Evolutionary conservation across 176 grass and related monocot species (phyloP).

Genomic region (Zea mays): DNA sequence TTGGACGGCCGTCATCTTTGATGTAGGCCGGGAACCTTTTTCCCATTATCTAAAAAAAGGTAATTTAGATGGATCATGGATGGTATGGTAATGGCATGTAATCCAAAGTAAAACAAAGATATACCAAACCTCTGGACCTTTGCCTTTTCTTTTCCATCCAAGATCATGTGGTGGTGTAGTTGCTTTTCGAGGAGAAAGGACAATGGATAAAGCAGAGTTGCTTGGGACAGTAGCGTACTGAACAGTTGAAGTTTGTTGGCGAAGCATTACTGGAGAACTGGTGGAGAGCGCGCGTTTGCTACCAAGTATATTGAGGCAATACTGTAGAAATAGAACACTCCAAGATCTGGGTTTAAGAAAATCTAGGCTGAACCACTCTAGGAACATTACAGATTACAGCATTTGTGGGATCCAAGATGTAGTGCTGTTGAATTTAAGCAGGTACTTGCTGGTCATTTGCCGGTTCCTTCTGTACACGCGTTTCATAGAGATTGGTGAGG

Average conservation of each 20-base stretch:
- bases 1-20: no score
- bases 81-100: neutral
- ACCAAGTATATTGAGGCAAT: neutral
- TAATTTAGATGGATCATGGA: neutral
- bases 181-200: no score
- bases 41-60: no score
- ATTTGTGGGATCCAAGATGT: slow-evolving; percentile 4
- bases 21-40: no score
- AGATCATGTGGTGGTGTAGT: neutral
- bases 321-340: neutral
- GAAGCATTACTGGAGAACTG: no score
- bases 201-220: no score
- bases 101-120: slow-evolving; percentile 20
- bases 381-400: neutral
- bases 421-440: neutral
- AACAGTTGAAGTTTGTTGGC: no score
- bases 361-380: neutral
- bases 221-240: no score
- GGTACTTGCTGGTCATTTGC: neutral
- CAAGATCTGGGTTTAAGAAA: slow-evolving; percentile 10
- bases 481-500: neutral
- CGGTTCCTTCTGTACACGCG: neutral
- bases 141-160: neutral
- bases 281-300: no score
- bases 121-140: slow-evolving; percentile 6